Conservation (phyloP, 768 basidiomycete genomes). For the Termitomyces sp. region DNA sequence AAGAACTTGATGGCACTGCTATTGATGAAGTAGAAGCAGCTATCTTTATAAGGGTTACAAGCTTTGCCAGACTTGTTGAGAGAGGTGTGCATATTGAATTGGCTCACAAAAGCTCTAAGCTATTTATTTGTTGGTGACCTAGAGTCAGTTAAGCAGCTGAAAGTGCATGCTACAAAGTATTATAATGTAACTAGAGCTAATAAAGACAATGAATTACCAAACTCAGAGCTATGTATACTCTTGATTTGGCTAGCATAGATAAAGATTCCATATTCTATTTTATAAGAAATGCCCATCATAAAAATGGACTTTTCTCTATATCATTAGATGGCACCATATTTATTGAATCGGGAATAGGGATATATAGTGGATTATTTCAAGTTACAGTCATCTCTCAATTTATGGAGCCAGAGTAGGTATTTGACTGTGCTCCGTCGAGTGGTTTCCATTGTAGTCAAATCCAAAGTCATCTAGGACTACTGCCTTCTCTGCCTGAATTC, state of each 20-base stretch:
- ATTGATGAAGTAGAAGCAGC: conserved; percentile 20
- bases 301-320: too few relatives aligned
- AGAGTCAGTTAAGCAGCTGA: conserved; percentile 26
- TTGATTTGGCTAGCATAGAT: conserved; percentile 84
- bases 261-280: conserved; percentile 79
- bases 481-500: conserved; percentile 29
- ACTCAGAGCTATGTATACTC: conserved; percentile 46
- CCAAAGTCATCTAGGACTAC: conserved; percentile 25
- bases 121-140: conserved; percentile 64
- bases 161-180: conserved; percentile 19
- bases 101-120: conserved; percentile 36
- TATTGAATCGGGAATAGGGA: conserved; percentile 2
- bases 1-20: conserved; percentile 19
- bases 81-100: conserved; percentile 38
- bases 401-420: conserved; percentile 10
- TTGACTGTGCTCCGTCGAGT: conserved; percentile 7
- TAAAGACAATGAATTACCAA: conserved; percentile 5
- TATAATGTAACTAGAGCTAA: conserved; percentile 1
- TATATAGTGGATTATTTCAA: conserved; percentile 7
- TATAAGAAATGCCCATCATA: too few relatives aligned
- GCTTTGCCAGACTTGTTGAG: conserved; percentile 63
- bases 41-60: conserved; percentile 15
- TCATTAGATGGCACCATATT: too few relatives aligned
- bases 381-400: conserved; percentile 3
- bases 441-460: conserved; percentile 19